Evolutionary conservation across 1,139 yeast genomes (phyloP), one percentile per base, ranked within the genome.

Genomic region (Yamadazyma spencermartinsiae): DNA sequence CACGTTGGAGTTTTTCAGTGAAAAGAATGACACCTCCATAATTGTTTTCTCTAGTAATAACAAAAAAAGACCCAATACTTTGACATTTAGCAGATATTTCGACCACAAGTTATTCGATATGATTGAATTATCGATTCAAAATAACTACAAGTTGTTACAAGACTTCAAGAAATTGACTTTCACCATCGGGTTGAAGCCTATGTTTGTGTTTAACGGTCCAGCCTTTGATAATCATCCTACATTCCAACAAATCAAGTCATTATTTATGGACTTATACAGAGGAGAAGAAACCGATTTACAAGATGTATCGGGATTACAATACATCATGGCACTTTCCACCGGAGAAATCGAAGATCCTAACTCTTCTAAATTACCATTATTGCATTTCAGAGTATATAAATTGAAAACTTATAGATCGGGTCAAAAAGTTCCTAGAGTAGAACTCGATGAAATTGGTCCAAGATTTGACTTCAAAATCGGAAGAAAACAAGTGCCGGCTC

Each of bases 361-460:
- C 47, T 58, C 74, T 18, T 49, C 62, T 33, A 53, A 53, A 31
- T 72, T 89, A 47, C 98, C 98, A 11, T 65, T 76, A 40, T 85
- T 94, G 33, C 77, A 88, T 57, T 90, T 92, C 75, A 80, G 99
- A 65, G 97, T 89, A 18, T 92, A 92, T 63, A 80, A 84, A 56
- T 68, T 94, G 52, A 86, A 84, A 59, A 82, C 98, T 3, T 84
- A 65, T 61, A 81, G 76, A 59, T 82, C 90, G 46, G 92, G 88
- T 35, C 95, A 92, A 56, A 88, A 86, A 59, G 74, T 88, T 39
- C 98, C 98, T 39, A 77, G 98, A 59, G 90, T 92, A 23, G 98
- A 92, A 65, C 70, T 92, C 37, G 95, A 86, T 44, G 99, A 92
- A 64, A 84, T 88, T 51, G 99, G 99, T 1, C 99, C 99, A 41